These are phyloP conservation scores for Coccomyxa subellipsoidea DNA, from an alignment of 163 green algal genomes.

Conservation along the genomic window DNA sequence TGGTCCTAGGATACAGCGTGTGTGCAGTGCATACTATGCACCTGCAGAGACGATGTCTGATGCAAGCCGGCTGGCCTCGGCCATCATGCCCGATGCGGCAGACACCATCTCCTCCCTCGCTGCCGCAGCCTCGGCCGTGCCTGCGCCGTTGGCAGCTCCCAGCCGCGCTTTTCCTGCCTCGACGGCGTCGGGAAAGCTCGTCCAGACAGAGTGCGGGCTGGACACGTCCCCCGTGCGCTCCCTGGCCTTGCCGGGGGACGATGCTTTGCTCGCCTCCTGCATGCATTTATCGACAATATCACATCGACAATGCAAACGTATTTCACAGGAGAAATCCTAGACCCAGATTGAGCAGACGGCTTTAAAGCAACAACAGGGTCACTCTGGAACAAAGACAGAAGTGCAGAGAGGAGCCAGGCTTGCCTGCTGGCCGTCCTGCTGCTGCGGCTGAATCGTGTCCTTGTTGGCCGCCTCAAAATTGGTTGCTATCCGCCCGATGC, in stretches of 20 bases:
- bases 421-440: background rate
- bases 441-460: too few relatives aligned
- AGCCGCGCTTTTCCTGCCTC: too few relatives aligned
- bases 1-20: too few relatives aligned
- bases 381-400: too few relatives aligned
- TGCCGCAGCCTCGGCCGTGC: background rate
- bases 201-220: background rate
- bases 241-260: background rate
- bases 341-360: too few relatives aligned
- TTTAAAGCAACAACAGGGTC: too few relatives aligned
- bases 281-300: too few relatives aligned
- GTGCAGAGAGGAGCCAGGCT: background rate
- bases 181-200: background rate
- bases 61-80: background rate
- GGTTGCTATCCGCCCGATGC: slow-evolving; percentile 16
- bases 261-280: background rate
- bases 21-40: too few relatives aligned
- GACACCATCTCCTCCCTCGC: background rate
- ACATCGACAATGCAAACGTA: too few relatives aligned
- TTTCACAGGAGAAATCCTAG: too few relatives aligned
- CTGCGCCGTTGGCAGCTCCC: background rate
- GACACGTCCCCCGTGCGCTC: background rate
- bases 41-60: slow-evolving; percentile 1
- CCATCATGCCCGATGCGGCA: background rate
- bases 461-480: slow-evolving; percentile 21